Evolutionary conservation across 2,329 filamentous ascomycete genomes (phyloP), one percentile per base, ranked within the genome.

Genomic region (Colletotrichum brevisporum): DNA sequence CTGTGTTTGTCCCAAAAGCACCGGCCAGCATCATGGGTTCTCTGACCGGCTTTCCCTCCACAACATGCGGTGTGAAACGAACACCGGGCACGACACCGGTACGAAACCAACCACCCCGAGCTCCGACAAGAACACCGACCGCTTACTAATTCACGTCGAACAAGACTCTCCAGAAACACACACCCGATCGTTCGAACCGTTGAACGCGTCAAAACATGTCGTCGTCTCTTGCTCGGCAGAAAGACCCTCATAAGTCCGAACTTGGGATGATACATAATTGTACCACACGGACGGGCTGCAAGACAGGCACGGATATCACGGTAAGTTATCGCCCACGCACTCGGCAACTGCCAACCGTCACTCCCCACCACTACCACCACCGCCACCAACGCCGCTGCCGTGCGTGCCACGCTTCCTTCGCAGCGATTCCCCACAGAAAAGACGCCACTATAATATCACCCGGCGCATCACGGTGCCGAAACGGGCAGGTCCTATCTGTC

Each of bases 61-160:
- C 26, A 63, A 67, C 43, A 67, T 67, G 63, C 63, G 63, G 63
- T 67, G 63, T 43, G 41, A 15, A n/a, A 67, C 31, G 31, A 67
- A 67, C 63, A 55, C 51, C 27, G 55, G 45, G 55, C 48, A 36
- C 57, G 26, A 54, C 63, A 3, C 41, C 41, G 6, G 13, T 3
- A 12, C 41, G 10, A 15, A 15, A 66, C 50, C 24, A 12, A 36
- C 24, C 31, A 41, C 58, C 51, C 27, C 24, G 15, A 63, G 51
- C 43, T 41, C 51, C 51, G 51, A 54, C 57, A 50, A 36, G 31
- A 36, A 15, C 41, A n/a, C 41, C 39, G 43, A 31, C 62, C 54
- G 63, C 63, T 67, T 43, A 55, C 21, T 27, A 55, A 66, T 43
- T 21, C 27, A 1, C 31, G 2, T 10, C 10, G 31, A 3, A 16